Evolutionary conservation across 2,329 filamentous ascomycete genomes (phyloP).

Genomic region (Catunica adiposa): DNA sequence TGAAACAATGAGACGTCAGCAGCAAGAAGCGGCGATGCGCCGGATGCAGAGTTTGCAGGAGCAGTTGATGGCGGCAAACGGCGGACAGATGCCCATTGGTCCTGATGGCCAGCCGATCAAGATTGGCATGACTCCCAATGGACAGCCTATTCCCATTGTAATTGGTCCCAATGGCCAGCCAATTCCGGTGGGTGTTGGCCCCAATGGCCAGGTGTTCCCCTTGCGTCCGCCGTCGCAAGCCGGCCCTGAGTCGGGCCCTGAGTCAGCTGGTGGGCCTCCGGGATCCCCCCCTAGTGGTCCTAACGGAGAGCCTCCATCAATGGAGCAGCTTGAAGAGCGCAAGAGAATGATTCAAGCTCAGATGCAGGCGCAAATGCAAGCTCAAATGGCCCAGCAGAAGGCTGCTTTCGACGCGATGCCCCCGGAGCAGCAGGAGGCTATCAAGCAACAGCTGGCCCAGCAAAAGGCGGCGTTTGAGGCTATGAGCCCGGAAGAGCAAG

Average conservation of each 20-base stretch:
- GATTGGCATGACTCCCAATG: slow-evolving; percentile 10
- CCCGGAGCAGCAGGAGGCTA: slow-evolving; percentile 26
- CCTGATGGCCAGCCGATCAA: slow-evolving; percentile 8
- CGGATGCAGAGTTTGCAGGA: slow-evolving; percentile 13
- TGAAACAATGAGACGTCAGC: slow-evolving; percentile 46
- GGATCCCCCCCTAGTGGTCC: not conserved
- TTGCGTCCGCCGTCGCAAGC: slow-evolving; percentile 6
- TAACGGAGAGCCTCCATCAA: not conserved
- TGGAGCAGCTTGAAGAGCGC: slow-evolving; percentile 3
- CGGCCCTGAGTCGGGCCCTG: not conserved
- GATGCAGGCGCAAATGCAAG: slow-evolving; percentile 1
- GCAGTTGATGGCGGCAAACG: slow-evolving; percentile 4
- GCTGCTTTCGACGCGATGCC: not conserved
- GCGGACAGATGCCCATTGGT: not conserved
- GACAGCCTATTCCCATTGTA: slow-evolving; percentile 8
- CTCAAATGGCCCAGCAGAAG: not conserved
- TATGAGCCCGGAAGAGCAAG: slow-evolving; percentile 3
- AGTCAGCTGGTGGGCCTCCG: not conserved
- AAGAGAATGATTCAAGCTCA: slow-evolving; percentile 3
- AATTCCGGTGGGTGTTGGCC: slow-evolving; percentile 12
- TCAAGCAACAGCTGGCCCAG: slow-evolving; percentile 18
- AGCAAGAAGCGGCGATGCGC: slow-evolving; percentile 32
- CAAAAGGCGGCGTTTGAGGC: slow-evolving; percentile 3
- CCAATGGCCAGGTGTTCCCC: slow-evolving; percentile 11
- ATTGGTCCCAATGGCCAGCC: slow-evolving; percentile 11